Conservation (phyloP, 1,284 basidiomycete genomes). For the Cryptococcus wingfieldii region DNA sequence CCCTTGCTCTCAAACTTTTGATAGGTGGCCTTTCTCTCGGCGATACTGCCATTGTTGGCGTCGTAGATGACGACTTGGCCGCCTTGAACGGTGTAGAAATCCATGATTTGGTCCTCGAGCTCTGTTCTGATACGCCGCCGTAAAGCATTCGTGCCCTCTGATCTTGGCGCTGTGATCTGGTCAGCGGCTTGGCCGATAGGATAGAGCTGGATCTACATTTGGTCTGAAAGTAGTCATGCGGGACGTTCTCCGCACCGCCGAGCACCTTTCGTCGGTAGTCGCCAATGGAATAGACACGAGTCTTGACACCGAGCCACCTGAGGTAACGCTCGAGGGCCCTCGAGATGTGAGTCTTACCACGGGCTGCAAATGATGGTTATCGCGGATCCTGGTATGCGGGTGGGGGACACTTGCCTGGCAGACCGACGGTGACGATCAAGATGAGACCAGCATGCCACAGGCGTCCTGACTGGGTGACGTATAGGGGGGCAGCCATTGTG, state of each 20-base stretch:
- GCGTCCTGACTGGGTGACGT: constrained; percentile 66
- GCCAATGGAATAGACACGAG: constrained; percentile 86
- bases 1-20: constrained; percentile 78
- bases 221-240: constrained; percentile 80
- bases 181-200: background rate
- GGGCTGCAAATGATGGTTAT: constrained; percentile 50
- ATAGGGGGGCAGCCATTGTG: constrained; percentile 77
- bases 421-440: constrained; percentile 81
- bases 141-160: constrained; percentile 70
- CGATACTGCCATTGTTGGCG: constrained; percentile 87
- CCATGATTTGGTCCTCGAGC: constrained; percentile 81
- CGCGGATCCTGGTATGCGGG: background rate
- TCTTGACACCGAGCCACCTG: constrained; percentile 96
- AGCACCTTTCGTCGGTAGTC: constrained; percentile 88
- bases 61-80: constrained; percentile 99
- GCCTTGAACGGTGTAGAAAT: constrained; percentile 70
- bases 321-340: constrained; percentile 93
- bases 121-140: constrained; percentile 69
- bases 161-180: constrained; percentile 61
- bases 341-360: constrained; percentile 96
- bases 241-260: constrained; percentile 81
- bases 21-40: constrained; percentile 64
- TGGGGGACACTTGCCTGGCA: constrained; percentile 56
- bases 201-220: constrained; percentile 55
- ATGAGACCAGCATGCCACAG: constrained; percentile 95